Evolutionary conservation across 306 rosid species (phyloP).

Genomic region (Gastrolobium villosum): DNA sequence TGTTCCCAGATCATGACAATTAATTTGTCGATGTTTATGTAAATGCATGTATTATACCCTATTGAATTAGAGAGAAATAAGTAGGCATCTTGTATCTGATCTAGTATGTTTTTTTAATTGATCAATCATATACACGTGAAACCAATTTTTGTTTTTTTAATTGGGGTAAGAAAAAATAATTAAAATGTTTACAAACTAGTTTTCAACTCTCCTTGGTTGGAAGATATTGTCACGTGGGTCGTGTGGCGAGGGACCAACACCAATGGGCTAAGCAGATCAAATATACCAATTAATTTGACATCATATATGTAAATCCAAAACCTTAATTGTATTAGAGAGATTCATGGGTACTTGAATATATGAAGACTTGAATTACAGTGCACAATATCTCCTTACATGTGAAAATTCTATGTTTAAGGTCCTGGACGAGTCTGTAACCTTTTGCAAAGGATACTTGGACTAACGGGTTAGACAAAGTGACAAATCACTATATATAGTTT

Average conservation of each 20-base stretch:
- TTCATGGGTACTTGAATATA: no score
- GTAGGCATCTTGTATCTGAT: background rate
- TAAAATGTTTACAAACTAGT: slow-evolving; percentile 11
- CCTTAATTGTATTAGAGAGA: no score
- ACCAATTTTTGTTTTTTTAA: background rate
- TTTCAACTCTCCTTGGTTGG: background rate
- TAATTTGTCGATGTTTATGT: slow-evolving; percentile 7
- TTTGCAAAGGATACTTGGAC: no score
- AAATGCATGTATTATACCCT: background rate
- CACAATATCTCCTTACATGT: background rate
- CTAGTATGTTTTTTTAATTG: background rate
- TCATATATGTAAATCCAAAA: no score
- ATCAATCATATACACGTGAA: background rate
- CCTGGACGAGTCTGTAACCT: no score
- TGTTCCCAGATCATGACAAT: slow-evolving; percentile 21
- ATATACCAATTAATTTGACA: no score
- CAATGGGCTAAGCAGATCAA: no score
- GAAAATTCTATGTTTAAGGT: no score
- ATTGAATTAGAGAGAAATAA: background rate
- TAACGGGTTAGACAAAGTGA: no score
- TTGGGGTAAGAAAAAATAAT: background rate
- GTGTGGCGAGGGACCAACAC: no score
- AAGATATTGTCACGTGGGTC: no score
- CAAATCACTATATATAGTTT: no score
- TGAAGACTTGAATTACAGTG: background rate